A percentile compares a stretch with the other conserved stretches of the same genome.
Conservation (phyloP, 2,329 filamentous ascomycete genomes). For the Sporothrix curviconia region DNA sequence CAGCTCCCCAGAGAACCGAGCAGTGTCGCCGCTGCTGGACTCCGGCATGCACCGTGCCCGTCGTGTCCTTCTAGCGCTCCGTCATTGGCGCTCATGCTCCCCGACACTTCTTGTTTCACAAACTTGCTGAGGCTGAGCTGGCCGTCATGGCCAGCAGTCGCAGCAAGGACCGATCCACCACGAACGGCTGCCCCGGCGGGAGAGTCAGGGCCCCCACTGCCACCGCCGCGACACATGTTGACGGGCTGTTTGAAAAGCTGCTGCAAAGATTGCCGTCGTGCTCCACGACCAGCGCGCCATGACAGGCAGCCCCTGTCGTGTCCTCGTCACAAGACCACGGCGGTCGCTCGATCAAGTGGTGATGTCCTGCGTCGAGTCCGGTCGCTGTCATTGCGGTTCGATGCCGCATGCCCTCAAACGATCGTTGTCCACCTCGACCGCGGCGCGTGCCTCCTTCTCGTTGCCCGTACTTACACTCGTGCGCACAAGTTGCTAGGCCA, state of each 20-base stretch:
- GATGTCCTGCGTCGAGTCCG: slow-evolving; percentile 78
- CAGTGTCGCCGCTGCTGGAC: slow-evolving; percentile 32
- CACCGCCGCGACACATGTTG: slow-evolving; percentile 80
- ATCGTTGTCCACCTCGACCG: slow-evolving; percentile 86
- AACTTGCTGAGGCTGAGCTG: slow-evolving; percentile 78
- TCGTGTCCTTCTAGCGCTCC: slow-evolving; percentile 23
- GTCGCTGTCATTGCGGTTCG: slow-evolving; percentile 90
- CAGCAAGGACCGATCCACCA: slow-evolving; percentile 85
- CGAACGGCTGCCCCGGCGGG: slow-evolving; percentile 52
- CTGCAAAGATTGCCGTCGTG: slow-evolving; percentile 92
- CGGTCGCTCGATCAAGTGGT: slow-evolving; percentile 83
- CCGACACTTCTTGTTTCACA: slow-evolving; percentile 69
- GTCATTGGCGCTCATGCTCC: slow-evolving; percentile 48
- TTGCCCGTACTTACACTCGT: slow-evolving; percentile 86
- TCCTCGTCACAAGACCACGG: slow-evolving; percentile 85
- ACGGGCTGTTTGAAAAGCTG: slow-evolving; percentile 94
- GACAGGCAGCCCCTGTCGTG: slow-evolving; percentile 74
- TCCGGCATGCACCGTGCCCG: slow-evolving; percentile 2
- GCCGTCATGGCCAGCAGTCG: no score
- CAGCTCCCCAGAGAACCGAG: slow-evolving; percentile 45
- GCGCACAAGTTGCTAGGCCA: slow-evolving; percentile 76
- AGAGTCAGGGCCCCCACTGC: slow-evolving; percentile 59
- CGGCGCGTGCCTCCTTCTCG: slow-evolving; percentile 78
- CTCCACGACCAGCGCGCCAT: slow-evolving; percentile 98
- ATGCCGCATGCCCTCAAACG: slow-evolving; percentile 96